These are phyloP conservation scores for Cladosporium sp. DNA, from an alignment of 2,329 filamentous ascomycete species.

Conservation along the genomic window DNA sequence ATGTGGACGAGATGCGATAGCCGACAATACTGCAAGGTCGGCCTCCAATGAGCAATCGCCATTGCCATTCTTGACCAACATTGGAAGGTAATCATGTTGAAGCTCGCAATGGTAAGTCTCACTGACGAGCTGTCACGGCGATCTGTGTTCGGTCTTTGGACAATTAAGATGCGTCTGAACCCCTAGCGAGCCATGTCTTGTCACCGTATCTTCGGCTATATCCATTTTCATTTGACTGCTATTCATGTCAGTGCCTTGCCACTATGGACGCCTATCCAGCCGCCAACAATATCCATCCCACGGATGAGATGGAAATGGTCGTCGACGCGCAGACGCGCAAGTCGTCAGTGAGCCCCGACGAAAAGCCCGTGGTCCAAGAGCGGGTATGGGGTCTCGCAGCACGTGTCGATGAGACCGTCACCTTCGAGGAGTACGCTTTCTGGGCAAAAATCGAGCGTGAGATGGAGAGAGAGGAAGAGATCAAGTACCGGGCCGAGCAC, in stretches of 20 bases:
- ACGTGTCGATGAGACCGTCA: conserved; percentile 19
- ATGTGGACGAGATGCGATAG: too few species aligned
- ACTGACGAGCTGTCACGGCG: neutral
- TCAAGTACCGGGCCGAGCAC: conserved; percentile 1
- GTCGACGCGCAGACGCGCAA: conserved; percentile 10
- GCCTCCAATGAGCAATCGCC: too few species aligned
- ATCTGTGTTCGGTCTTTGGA: too few species aligned
- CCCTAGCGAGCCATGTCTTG: neutral
- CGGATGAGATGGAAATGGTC: conserved; percentile 8
- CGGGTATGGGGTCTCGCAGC: conserved; percentile 18
- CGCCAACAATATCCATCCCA: conserved; percentile 4
- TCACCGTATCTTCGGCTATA: neutral
- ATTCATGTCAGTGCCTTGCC: neutral
- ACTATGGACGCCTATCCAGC: conserved; percentile 10
- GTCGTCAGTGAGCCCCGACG: neutral
- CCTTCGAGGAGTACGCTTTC: conserved; percentile 25
- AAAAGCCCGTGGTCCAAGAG: conserved; percentile 13
- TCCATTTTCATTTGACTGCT: neutral
- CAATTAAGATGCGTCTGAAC: neutral
- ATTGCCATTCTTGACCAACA: neutral
- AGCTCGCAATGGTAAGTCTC: neutral
- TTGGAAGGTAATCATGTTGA: neutral
- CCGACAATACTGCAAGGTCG: too few species aligned
- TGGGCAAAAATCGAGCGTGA: conserved; percentile 22
- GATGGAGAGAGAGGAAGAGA: conserved; percentile 17